Evolutionary conservation across 2,329 filamentous ascomycete species (phyloP), one percentile per base, ranked within the genome.

Genomic region (Clarireedia homoeocarpa): DNA sequence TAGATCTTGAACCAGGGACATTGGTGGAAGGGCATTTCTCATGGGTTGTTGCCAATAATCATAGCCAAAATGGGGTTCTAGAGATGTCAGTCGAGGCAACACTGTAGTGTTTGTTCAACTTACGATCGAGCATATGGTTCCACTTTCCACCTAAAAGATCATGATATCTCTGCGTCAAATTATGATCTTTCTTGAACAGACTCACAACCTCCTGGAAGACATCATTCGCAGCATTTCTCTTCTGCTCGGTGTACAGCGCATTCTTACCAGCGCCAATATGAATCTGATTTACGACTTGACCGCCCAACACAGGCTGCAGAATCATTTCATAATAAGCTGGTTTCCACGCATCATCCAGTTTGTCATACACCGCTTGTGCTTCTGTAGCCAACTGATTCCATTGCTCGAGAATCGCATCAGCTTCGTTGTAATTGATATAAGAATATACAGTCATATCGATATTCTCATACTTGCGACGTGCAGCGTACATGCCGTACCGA

Each of bases 1-100:
- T 1, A 74, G 70, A 2, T 74, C 75, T 66, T 85, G 81, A 1
- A 85, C 80, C 61, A 80, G 84, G 5, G 76, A 71, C 60, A 87
- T 74, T 6, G 80, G 77, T 0, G 85, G 84, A 1, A 86, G 76
- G 0, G 78, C 78, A 65, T 89, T 86, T 36, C 84, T 75, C 85
- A 88, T 88, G 1, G 86, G 84, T 66, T 88, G 85, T 69, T 89
- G 85, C 84, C 76, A 76, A 48, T 73, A 52, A 23, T 60, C 72
- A 48, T 78, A 81, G 20, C 78, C 77, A 7, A 81, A 69, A 61
- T 81, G 79, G 0, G 77, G 79, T 72, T 80, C 65, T 67, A 45
- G 3, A 34, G 5, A 14, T 14, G 30, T 34, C 10, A 34, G 30
- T 9, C 1, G 5, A 34, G 10, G 30, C 30, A 34, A 14, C 30